Evolutionary conservation across 139 green algal genomes (phyloP).

Genomic region (Chlamydomonas incerta): DNA sequence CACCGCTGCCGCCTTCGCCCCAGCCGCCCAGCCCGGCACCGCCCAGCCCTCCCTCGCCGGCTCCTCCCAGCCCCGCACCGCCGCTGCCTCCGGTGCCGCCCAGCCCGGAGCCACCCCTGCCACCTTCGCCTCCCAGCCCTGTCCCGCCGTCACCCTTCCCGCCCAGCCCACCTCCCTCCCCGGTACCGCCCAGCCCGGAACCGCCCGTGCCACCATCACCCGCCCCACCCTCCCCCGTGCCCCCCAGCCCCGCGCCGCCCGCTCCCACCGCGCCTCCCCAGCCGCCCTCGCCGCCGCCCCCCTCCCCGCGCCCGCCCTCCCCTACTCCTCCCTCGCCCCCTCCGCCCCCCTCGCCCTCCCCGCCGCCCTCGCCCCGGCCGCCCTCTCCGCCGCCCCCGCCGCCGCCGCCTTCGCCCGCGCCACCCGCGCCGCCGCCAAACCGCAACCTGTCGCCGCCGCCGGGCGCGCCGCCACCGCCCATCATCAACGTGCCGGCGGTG

Average conservation of each 20-base stretch:
- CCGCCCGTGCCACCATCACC: not conserved
- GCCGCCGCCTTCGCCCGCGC: not conserved
- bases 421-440: not conserved
- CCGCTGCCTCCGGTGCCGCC: not conserved
- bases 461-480: not conserved
- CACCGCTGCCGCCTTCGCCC: not conserved
- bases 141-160: not conserved
- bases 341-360: not conserved
- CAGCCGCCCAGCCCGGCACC: not conserved
- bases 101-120: not conserved
- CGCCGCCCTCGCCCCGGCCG: not conserved
- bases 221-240: not conserved
- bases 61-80: not conserved
- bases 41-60: not conserved
- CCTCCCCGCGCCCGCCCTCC: not conserved
- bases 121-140: not conserved
- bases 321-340: not conserved
- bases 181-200: not conserved
- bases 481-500: not conserved
- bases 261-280: not conserved
- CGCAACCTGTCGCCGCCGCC: not conserved
- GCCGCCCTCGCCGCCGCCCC: not conserved
- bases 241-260: not conserved
- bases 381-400: not conserved
- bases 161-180: not conserved